Evolutionary conservation across 2,329 filamentous ascomycete species (phyloP).

Genomic region (Microsporum canis): DNA sequence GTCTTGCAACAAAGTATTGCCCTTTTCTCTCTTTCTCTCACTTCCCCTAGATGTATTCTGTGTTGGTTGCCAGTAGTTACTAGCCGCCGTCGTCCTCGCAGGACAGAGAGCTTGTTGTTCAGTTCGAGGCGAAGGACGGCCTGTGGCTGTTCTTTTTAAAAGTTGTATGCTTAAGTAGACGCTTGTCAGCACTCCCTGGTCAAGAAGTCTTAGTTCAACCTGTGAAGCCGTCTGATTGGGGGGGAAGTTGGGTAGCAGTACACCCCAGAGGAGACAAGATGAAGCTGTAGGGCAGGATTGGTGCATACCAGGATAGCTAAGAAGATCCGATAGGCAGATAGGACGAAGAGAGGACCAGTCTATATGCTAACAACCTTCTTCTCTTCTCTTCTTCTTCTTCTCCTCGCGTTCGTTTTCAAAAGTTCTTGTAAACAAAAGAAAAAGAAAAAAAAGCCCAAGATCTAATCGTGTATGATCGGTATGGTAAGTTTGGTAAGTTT

Average conservation of each 20-base stretch:
- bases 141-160: background rate
- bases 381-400: background rate
- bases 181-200: background rate
- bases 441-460: background rate
- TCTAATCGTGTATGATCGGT: conserved; percentile 1
- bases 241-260: conserved; percentile 13
- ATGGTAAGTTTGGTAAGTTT: background rate
- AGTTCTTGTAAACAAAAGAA: background rate
- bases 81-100: background rate
- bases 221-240: background rate
- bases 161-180: background rate
- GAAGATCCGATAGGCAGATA: background rate
- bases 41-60: background rate
- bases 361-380: background rate
- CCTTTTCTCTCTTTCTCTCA: background rate
- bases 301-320: background rate
- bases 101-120: background rate
- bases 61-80: background rate
- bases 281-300: conserved; percentile 4
- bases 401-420: background rate
- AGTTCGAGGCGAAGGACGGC: background rate
- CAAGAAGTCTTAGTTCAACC: background rate
- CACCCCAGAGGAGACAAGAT: conserved; percentile 2
- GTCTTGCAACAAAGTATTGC: background rate
- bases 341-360: background rate